Conservation (phyloP, 306 rosid species). For the Leucaena leucocephala region DNA sequence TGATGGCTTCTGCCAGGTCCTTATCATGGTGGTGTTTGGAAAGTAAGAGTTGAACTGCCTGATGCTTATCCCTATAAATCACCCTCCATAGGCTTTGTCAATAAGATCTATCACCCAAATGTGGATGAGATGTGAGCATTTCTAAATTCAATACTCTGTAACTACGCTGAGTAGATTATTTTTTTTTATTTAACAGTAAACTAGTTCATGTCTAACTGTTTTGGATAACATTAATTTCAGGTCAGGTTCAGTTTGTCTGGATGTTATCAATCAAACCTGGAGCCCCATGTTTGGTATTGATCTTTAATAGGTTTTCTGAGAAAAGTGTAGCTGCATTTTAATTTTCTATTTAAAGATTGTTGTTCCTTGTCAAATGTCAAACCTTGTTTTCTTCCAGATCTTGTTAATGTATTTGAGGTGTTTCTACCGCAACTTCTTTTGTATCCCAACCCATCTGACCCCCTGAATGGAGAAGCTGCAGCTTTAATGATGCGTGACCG, state of each 20-base stretch:
- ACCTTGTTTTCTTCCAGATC: slow-evolving; percentile 41
- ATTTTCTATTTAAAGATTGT: slow-evolving; percentile 10
- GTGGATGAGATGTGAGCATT: slow-evolving; percentile 56
- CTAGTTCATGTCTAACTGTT: not conserved
- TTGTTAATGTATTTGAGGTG: slow-evolving; percentile 60
- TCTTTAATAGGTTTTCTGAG: not conserved
- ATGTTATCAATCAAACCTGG: slow-evolving; percentile 61
- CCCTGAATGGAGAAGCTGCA: slow-evolving; percentile 59
- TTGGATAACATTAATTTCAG: slow-evolving; percentile 37
- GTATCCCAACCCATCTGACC: slow-evolving; percentile 60
- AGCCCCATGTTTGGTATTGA: slow-evolving; percentile 60
- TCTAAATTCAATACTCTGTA: slow-evolving; percentile 4
- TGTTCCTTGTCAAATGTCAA: slow-evolving; percentile 28
- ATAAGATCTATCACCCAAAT: slow-evolving; percentile 60
- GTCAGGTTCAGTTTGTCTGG: slow-evolving; percentile 60
- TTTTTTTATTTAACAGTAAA: not conserved
- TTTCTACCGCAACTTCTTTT: slow-evolving; percentile 58
- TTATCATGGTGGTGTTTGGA: slow-evolving; percentile 57
- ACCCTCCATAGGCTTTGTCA: slow-evolving; percentile 55
- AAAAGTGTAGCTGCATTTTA: not conserved
- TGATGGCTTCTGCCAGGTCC: slow-evolving; percentile 53
- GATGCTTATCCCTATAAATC: slow-evolving; percentile 62
- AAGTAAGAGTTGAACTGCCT: slow-evolving; percentile 54
- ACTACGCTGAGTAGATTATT: slow-evolving; percentile 3
- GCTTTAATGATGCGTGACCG: slow-evolving; percentile 57